phyloP scores from a whole-genome alignment of 805 yeast species.

The Phaffomyces opuntiae region DNA sequence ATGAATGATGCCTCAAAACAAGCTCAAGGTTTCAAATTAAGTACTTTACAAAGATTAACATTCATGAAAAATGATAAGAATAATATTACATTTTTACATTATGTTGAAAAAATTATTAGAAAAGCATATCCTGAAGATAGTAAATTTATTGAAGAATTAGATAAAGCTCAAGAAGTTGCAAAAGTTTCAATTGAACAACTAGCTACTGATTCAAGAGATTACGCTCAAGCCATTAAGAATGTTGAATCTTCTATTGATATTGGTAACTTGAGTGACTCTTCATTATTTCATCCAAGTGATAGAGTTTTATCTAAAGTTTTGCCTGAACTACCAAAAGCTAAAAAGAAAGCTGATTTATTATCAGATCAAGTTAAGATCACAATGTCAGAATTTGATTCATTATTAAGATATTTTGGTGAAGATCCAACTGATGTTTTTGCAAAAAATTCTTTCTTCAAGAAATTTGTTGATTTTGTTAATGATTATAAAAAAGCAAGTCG shows the following conservation, averaged over 20 bases:
- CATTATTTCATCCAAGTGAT: constrained; percentile 79
- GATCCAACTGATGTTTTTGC: constrained; percentile 65
- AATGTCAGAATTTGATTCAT: constrained; percentile 53
- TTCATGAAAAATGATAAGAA: constrained; percentile 88
- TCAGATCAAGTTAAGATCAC: constrained; percentile 58
- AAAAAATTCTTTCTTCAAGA: constrained; percentile 63
- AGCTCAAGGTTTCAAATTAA: constrained; percentile 86
- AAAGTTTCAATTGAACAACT: constrained; percentile 81
- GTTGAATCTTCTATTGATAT: constrained; percentile 66
- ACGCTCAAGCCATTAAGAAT: constrained; percentile 52
- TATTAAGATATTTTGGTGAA: constrained; percentile 89
- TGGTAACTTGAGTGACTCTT: constrained; percentile 81
- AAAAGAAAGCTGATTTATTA: constrained; percentile 58
- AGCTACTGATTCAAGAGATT: constrained; percentile 62
- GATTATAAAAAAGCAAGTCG: constrained; percentile 76
- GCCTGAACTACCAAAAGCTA: constrained; percentile 69
- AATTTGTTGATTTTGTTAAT: constrained; percentile 69
- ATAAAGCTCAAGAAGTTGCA: constrained; percentile 41
- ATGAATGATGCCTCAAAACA: constrained; percentile 86
- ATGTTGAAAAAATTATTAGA: constrained; percentile 84
- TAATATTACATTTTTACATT: constrained; percentile 74
- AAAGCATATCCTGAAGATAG: constrained; percentile 75
- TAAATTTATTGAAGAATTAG: constrained; percentile 66
- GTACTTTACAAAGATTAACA: constrained; percentile 82
- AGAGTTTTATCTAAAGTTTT: constrained; percentile 52